Percentiles rank a stretch among this genome's conserved stretches.
Evolutionary conservation across 1,139 yeast species (phyloP).

Genomic region (Pichia sorboxylosa): DNA sequence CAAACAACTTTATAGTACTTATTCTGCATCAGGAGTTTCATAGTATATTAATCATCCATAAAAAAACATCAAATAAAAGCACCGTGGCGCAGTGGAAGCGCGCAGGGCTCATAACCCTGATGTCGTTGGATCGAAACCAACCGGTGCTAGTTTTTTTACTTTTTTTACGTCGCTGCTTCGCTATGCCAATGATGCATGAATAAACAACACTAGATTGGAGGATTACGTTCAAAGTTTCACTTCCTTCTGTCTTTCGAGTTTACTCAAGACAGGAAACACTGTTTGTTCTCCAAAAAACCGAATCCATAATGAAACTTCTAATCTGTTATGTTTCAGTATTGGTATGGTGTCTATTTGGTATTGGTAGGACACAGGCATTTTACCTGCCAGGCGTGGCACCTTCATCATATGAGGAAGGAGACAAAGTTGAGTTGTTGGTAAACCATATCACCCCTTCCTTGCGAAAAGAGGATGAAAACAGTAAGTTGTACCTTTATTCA

Average conservation of each 20-base stretch:
- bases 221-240: background rate
- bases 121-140: conserved; percentile 99
- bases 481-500: conserved; percentile 52
- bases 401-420: conserved; percentile 66
- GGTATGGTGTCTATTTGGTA: too few species aligned
- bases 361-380: too few species aligned
- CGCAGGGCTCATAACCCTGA: conserved; percentile 75
- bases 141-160: conserved; percentile 64
- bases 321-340: too few species aligned
- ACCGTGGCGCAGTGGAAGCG: conserved; percentile 23
- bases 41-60: too few species aligned
- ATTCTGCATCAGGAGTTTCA: too few species aligned
- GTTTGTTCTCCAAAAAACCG: too few species aligned
- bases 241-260: too few species aligned
- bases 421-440: conserved; percentile 64
- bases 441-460: conserved; percentile 82
- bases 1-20: too few species aligned
- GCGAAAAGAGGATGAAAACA: conserved; percentile 31
- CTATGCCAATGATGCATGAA: too few species aligned
- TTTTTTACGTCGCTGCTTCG: background rate
- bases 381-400: conserved; percentile 96
- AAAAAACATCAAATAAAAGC: conserved; percentile 10
- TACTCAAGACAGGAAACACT: too few species aligned
- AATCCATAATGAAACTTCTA: too few species aligned
- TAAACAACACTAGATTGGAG: too few species aligned